phyloP scores from a whole-genome alignment of 495 filamentous ascomycete genomes.

The Aspergillus bertholletiae region DNA sequence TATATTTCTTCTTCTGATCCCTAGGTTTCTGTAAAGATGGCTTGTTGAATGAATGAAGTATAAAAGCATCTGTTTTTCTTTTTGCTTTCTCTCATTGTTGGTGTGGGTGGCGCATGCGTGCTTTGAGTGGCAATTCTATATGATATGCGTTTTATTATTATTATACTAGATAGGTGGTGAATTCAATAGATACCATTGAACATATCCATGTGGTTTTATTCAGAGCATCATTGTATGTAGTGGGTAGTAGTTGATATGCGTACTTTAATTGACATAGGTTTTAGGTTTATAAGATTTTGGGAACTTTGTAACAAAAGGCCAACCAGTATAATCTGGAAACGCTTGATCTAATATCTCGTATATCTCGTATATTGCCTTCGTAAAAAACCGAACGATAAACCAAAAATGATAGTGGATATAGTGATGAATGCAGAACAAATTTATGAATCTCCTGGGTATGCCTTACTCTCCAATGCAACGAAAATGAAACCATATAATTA shows the following conservation, averaged over 20 bases:
- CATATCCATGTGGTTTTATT: neutral
- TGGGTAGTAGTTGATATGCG: neutral
- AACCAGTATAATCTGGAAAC: too few species aligned
- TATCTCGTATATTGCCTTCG: neutral
- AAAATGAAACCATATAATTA: conserved; percentile 7
- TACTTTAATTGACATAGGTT: neutral
- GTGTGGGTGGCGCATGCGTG: conserved; percentile 31
- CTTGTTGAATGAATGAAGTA: conserved; percentile 13
- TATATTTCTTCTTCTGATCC: conserved; percentile 18
- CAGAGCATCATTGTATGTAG: neutral
- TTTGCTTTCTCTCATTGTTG: conserved; percentile 10
- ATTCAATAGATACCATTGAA: conserved; percentile 13
- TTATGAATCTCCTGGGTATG: conserved; percentile 16
- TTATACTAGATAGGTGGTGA: conserved; percentile 1
- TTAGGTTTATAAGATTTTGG: neutral
- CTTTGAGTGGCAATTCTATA: conserved; percentile 14
- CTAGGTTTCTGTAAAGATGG: conserved; percentile 23
- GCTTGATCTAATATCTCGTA: neutral
- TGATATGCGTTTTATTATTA: neutral
- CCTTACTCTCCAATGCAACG: conserved; percentile 16
- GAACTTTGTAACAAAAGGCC: too few species aligned
- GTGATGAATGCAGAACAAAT: too few species aligned
- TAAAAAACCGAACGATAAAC: neutral
- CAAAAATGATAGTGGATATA: neutral
- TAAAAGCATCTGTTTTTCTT: conserved; percentile 31